Evolutionary conservation across 139 green algal species (phyloP), one percentile per base, ranked within the genome.

Genomic region (Chlorella sp.): DNA sequence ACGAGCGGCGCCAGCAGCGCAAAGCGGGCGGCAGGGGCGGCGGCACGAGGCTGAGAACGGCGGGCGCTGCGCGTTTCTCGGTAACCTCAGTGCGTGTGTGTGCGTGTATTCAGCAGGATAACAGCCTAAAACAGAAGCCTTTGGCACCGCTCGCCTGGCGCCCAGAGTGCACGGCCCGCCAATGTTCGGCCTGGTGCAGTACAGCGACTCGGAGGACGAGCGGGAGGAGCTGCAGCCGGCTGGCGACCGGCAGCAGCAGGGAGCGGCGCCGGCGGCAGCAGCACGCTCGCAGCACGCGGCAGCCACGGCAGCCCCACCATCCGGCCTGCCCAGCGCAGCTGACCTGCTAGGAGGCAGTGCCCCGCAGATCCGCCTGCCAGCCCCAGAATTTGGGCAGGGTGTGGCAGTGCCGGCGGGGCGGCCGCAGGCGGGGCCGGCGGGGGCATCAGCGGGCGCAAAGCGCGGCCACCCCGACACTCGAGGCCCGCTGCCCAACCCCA

Each of bases 401-500:
- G 41, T 4, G 56, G 74, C 48, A 19, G 60, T 17, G 34, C 16
- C 22, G 46, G 46, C 6, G 17, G 51, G 13, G 11, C 9, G 51
- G 51, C 51, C 22, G 51, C 51, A 60, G 51, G 16, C 24, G 51
- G 51, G 38, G 19, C 34, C 30, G 24, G 40, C 58, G 8, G 34
- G 44, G 60, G 9, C 32, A 13, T 34, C 58, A 3, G 56, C 41
- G 16, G 77, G 77, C 40, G 30, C n/a, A 28, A 83, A 83, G 77
- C 56, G 77, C 13, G 60, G 38, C 0, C 77, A 83, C 77, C 77
- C 77, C 16, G 58, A 83, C 60, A 83, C 58, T 11, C 56, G 77
- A 5, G 77, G 77, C 40, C 77, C 77, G 28, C 77, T 83, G 60
- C 77, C 77, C 38, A 83, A 73, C 60, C 77, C 77, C 13, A 82